phyloP scores from a whole-genome alignment of 768 basidiomycete species.

The Imleria badia region DNA sequence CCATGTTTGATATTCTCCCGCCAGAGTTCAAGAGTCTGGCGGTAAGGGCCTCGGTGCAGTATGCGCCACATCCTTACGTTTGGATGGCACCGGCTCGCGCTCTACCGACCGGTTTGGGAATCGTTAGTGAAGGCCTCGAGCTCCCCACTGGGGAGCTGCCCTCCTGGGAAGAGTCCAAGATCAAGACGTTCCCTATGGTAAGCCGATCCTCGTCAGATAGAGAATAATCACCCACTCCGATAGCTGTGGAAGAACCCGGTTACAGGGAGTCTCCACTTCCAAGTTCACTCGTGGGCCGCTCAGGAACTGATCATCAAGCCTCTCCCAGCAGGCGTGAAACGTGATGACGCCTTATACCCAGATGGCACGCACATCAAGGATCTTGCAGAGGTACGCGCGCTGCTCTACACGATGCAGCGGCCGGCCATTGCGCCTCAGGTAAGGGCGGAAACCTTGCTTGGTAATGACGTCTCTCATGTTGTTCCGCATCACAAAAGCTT shows the following conservation, averaged over 20 bases:
- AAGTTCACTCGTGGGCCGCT: slow-evolving; percentile 81
- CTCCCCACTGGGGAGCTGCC: slow-evolving; percentile 65
- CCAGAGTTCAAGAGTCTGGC: slow-evolving; percentile 72
- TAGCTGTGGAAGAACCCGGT: slow-evolving; percentile 91
- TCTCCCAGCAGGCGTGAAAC: slow-evolving; percentile 56
- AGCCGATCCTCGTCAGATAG: slow-evolving; percentile 10
- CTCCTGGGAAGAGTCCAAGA: slow-evolving; percentile 70
- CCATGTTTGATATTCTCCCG: slow-evolving; percentile 85
- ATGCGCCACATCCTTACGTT: slow-evolving; percentile 83
- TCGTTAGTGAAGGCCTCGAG: slow-evolving; percentile 76
- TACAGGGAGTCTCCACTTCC: slow-evolving; percentile 80
- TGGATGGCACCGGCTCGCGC: slow-evolving; percentile 84
- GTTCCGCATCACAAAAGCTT: slow-evolving; percentile 33
- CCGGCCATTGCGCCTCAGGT: too few species aligned
- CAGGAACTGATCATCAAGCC: slow-evolving; percentile 66
- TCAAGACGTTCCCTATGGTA: slow-evolving; percentile 70
- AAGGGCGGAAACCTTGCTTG: too few species aligned
- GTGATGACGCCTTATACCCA: slow-evolving; percentile 72
- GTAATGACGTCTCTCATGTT: neutral
- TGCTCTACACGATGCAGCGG: slow-evolving; percentile 85
- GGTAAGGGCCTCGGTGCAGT: slow-evolving; percentile 70
- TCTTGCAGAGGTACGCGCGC: slow-evolving; percentile 63
- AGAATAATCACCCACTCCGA: neutral
- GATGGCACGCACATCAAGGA: slow-evolving; percentile 77
- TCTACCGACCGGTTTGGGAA: slow-evolving; percentile 74